Evolutionary conservation across 2,329 filamentous ascomycete species (phyloP).

Genomic region (Monosporascus sp.): DNA sequence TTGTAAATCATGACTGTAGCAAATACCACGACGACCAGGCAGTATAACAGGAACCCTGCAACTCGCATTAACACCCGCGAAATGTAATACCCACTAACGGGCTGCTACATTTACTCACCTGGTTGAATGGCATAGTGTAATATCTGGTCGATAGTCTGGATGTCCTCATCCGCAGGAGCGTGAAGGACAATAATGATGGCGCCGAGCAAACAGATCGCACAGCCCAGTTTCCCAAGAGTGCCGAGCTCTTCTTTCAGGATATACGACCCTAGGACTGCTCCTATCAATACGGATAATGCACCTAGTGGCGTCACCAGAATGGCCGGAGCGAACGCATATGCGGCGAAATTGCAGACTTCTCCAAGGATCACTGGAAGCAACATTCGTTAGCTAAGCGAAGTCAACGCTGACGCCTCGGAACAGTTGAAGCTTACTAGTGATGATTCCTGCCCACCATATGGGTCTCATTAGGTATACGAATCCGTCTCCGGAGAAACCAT

Average conservation of each 20-base stretch:
- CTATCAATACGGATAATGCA: constrained; percentile 90
- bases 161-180: constrained; percentile 88
- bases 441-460: constrained; percentile 95
- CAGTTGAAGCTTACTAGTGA: constrained; percentile 61
- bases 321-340: constrained; percentile 97
- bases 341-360: constrained; percentile 95
- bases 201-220: constrained; percentile 91
- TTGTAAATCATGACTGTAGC: constrained; percentile 95
- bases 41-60: constrained; percentile 85
- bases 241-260: constrained; percentile 88
- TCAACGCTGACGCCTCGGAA: not conserved
- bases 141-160: constrained; percentile 88
- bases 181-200: constrained; percentile 97
- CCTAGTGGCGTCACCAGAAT: constrained; percentile 95
- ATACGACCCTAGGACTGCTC: constrained; percentile 90
- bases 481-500: constrained; percentile 95
- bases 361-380: constrained; percentile 70
- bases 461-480: constrained; percentile 91
- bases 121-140: constrained; percentile 85
- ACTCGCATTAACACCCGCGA: constrained; percentile 14
- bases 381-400: constrained; percentile 10
- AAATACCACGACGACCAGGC: constrained; percentile 72
- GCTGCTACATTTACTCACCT: constrained; percentile 52
- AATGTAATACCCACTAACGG: too few species aligned
- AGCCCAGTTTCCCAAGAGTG: constrained; percentile 87